Evolutionary conservation across 768 basidiomycete species (phyloP), one percentile per base, ranked within the genome.

Genomic region (Tubosaeta sp.): DNA sequence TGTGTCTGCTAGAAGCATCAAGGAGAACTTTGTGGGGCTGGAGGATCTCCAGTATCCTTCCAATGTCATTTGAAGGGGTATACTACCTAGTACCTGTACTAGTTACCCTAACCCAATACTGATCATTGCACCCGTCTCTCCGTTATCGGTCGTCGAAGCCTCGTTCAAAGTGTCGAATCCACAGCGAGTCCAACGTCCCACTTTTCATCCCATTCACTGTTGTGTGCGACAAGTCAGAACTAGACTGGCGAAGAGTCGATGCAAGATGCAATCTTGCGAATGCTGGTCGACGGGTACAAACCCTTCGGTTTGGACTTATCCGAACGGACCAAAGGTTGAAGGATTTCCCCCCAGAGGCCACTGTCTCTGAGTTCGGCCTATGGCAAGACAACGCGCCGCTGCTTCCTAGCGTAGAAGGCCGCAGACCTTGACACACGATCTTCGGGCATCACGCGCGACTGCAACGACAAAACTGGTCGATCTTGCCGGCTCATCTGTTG

Each of bases 11-110:
- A 79, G 96, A 65, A 92, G 86, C 59, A 93, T 99, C 77, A 99
- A 99, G 78, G 96, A 99, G 76, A 94, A 87, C 67, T 97, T 98
- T 62, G 82, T 94, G 35, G 83, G 81, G 9, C 69, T 94, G 59
- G 83, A 89, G 58, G 82, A 86, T 36, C 88, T 87, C 72, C 63
- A 68, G 8, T 99, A 99, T 70, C 93, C 94, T 19, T 91, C 87
- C 34, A 98, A 99, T 71, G 61, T 92, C 58, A 73, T 80, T 38
- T 93, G 65, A 29, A 24, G 32, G 29, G 9, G 24, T n/a, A n/a
- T n/a, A n/a, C n/a, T n/a, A n/a, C n/a, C n/a, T n/a, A n/a, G n/a
- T n/a, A n/a, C n/a, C n/a, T n/a, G n/a, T n/a, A n/a, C n/a, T n/a
- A n/a, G n/a, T n/a, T n/a, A n/a, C n/a, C n/a, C n/a, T n/a, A n/a